These are phyloP conservation scores for Trypanosoma cruzi DNA, from an alignment of 208 protist genomes.

Conservation along the genomic window DNA sequence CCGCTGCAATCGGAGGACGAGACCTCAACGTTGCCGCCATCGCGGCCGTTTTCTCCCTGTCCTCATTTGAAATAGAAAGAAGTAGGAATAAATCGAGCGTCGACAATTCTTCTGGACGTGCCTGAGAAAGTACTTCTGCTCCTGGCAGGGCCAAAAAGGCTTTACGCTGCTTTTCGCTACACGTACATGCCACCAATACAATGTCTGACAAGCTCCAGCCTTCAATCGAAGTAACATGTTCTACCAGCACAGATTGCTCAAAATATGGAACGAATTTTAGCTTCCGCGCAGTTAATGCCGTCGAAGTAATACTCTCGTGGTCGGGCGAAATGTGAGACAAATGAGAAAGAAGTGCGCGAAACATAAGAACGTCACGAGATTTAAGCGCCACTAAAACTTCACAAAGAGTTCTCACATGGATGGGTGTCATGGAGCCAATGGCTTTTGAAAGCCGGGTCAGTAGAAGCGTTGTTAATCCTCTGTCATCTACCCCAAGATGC, in stretches of 20 bases:
- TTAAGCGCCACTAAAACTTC: slow-evolving; percentile 21
- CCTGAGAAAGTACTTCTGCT: slow-evolving; percentile 9
- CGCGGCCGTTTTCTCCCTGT: neutral
- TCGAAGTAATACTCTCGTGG: slow-evolving; percentile 10
- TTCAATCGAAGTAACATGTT: slow-evolving; percentile 22
- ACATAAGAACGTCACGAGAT: slow-evolving; percentile 30
- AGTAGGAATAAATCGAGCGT: slow-evolving; percentile 30
- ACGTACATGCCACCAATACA: slow-evolving; percentile 24
- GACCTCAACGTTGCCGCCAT: slow-evolving; percentile 8
- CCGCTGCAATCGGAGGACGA: slow-evolving; percentile 17
- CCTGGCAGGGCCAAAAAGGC: slow-evolving; percentile 27
- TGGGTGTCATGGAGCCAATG: slow-evolving; percentile 17
- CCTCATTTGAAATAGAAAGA: slow-evolving; percentile 13
- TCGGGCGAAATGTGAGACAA: slow-evolving; percentile 2
- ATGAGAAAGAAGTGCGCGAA: slow-evolving; percentile 28
- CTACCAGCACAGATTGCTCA: slow-evolving; percentile 18
- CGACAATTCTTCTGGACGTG: slow-evolving; percentile 16
- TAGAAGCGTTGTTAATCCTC: slow-evolving; percentile 11
- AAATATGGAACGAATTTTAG: slow-evolving; percentile 32
- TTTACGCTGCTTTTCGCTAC: slow-evolving; percentile 24
- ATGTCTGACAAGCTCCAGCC: slow-evolving; percentile 28
- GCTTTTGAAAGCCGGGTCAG: slow-evolving; percentile 24
- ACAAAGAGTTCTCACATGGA: slow-evolving; percentile 11
- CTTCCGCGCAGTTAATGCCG: slow-evolving; percentile 21
- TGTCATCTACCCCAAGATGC: slow-evolving; percentile 11